Conservation (phyloP, 2,329 filamentous ascomycete species). For the Trichoderma polysporum region DNA sequence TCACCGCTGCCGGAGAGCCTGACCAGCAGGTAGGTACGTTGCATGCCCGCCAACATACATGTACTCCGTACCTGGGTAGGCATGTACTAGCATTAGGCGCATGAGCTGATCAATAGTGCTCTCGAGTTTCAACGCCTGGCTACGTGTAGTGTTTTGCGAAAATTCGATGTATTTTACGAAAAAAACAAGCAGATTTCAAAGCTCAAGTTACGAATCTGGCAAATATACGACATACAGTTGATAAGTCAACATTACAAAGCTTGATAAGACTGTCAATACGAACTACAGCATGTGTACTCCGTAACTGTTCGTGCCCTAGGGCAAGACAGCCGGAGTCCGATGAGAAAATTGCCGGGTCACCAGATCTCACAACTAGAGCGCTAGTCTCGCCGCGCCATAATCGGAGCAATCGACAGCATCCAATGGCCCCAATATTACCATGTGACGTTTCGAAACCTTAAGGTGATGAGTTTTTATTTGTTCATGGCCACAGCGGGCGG, state of each 20-base stretch:
- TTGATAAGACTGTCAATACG: background rate
- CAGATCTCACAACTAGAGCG: conserved; percentile 4
- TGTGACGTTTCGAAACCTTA: conserved; percentile 14
- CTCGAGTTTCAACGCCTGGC: background rate
- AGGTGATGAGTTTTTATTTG: background rate
- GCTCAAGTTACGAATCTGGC: background rate
- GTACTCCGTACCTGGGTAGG: no score
- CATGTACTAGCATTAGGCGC: background rate
- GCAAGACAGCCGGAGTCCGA: background rate
- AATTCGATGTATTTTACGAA: no score
- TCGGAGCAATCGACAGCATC: background rate
- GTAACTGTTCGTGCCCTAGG: background rate
- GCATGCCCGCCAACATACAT: no score
- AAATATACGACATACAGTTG: background rate
- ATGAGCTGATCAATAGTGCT: background rate
- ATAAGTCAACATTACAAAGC: background rate
- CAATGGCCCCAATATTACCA: background rate
- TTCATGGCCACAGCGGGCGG: background rate
- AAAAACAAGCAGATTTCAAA: background rate
- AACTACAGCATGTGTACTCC: background rate
- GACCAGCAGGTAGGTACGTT: background rate
- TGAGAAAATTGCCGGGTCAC: conserved; percentile 10
- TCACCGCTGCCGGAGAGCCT: background rate
- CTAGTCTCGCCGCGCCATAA: background rate
- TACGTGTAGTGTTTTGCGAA: no score